A percentile compares a stretch with the other conserved stretches of the same genome.
Conservation (phyloP, 768 basidiomycete genomes). For the Amanita brunnescens region DNA sequence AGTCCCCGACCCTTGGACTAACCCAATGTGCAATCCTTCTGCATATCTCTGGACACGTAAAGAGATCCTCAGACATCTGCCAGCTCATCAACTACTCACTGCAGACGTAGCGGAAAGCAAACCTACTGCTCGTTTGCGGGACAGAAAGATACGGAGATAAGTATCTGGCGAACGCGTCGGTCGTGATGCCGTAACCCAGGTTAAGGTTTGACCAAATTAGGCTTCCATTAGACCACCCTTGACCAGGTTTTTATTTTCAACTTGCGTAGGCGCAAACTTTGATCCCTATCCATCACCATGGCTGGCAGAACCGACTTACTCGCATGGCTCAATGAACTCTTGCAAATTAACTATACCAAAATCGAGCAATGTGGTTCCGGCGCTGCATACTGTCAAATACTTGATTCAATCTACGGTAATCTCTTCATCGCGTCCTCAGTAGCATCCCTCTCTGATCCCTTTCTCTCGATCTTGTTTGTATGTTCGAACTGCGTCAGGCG, state of each 20-base stretch:
- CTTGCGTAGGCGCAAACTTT: background rate
- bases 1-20: constrained; percentile 22
- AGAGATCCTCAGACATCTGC: background rate
- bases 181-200: background rate
- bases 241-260: constrained; percentile 1
- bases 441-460: constrained; percentile 4
- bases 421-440: constrained; percentile 13
- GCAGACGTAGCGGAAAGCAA: background rate
- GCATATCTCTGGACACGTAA: constrained; percentile 30
- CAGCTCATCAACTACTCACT: background rate
- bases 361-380: constrained; percentile 89
- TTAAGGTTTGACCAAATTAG: constrained; percentile 1
- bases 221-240: background rate
- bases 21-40: constrained; percentile 30
- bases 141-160: background rate
- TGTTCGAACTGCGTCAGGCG: constrained; percentile 39
- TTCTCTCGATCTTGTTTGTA: constrained; percentile 8
- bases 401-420: constrained; percentile 88
- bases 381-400: constrained; percentile 88
- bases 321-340: constrained; percentile 89
- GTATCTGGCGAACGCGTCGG: background rate
- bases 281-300: constrained; percentile 27
- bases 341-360: constrained; percentile 87
- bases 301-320: constrained; percentile 78
- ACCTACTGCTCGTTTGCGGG: background rate